A percentile compares a stretch with the other conserved stretches of the same genome.
These are phyloP conservation scores for Aspergillus versicolor DNA, from an alignment of 2,329 filamentous ascomycete species.

Conservation along the genomic window DNA sequence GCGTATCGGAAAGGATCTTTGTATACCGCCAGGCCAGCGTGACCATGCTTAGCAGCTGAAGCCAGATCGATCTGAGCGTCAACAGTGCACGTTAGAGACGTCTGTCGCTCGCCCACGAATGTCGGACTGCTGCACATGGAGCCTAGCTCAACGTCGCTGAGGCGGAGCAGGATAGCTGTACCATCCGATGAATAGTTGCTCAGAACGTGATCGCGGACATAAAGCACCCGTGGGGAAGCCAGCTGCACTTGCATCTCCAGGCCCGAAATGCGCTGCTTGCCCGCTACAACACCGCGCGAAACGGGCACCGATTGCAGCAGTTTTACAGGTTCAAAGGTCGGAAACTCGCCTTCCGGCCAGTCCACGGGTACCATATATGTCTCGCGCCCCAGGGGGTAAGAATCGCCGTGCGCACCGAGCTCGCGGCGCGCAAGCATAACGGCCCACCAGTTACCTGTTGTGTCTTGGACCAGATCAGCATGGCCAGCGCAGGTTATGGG, in stretches of 20 bases:
- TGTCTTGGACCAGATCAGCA: conserved; percentile 56
- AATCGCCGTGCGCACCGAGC: conserved; percentile 33
- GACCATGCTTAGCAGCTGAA: not conserved
- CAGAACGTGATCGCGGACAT: not conserved
- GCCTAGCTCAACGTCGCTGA: not conserved
- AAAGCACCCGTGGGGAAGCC: not conserved
- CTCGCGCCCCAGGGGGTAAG: conserved; percentile 53
- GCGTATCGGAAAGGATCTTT: not conserved
- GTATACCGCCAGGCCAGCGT: not conserved
- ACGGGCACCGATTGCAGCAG: not conserved
- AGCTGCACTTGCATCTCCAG: not conserved
- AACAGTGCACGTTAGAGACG: too few species aligned
- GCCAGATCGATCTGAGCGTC: too few species aligned
- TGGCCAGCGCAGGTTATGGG: conserved; percentile 58
- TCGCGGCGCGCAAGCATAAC: conserved; percentile 48
- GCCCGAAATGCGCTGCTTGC: not conserved
- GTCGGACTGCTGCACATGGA: not conserved
- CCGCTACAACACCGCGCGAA: not conserved
- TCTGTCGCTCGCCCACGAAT: not conserved
- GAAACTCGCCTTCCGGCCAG: conserved; percentile 51
- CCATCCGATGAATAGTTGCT: not conserved
- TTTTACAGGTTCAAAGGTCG: conserved; percentile 23
- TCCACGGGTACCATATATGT: conserved; percentile 49
- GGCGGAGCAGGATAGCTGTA: not conserved
- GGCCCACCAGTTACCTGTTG: conserved; percentile 53